Conservation (phyloP, 1,284 basidiomycete genomes). For the Ganoderma multipileum region DNA sequence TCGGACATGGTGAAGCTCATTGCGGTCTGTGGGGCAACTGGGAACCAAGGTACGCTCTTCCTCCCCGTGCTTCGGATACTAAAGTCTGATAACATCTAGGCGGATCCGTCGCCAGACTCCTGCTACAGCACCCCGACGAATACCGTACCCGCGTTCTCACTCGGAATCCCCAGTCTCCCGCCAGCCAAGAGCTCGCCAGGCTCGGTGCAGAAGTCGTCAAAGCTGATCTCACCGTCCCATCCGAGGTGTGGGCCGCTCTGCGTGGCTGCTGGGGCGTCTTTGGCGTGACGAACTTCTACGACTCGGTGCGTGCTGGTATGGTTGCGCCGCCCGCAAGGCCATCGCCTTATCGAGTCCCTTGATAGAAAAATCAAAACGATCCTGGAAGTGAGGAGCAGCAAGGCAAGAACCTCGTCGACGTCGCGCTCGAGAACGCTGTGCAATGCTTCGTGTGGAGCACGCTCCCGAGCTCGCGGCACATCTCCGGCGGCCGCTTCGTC, state of each 20-base stretch:
- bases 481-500: slow-evolving; percentile 34
- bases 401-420: slow-evolving; percentile 7
- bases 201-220: slow-evolving; percentile 32
- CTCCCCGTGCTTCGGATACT: too few relatives aligned
- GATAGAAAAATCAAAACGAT: slow-evolving; percentile 35
- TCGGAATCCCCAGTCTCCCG: slow-evolving; percentile 25
- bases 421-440: slow-evolving; percentile 22
- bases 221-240: slow-evolving; percentile 30
- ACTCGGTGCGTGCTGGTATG: slow-evolving; percentile 24
- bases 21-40: slow-evolving; percentile 34
- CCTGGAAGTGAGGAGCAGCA: slow-evolving; percentile 36
- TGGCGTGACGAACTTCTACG: slow-evolving; percentile 37
- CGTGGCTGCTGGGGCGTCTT: slow-evolving; percentile 37
- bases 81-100: slow-evolving; percentile 14
- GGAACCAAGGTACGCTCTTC: slow-evolving; percentile 21
- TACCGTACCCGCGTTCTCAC: slow-evolving; percentile 33
- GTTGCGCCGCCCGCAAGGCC: neutral
- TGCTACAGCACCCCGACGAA: slow-evolving; percentile 28
- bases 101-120: slow-evolving; percentile 31
- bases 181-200: slow-evolving; percentile 24
- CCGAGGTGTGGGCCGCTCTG: slow-evolving; percentile 26
- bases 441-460: slow-evolving; percentile 36
- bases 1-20: slow-evolving; percentile 28
- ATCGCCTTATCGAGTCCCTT: neutral
- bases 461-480: slow-evolving; percentile 32